Conservation (phyloP, 495 filamentous ascomycete genomes). For the Talaromyces stipitatus region DNA sequence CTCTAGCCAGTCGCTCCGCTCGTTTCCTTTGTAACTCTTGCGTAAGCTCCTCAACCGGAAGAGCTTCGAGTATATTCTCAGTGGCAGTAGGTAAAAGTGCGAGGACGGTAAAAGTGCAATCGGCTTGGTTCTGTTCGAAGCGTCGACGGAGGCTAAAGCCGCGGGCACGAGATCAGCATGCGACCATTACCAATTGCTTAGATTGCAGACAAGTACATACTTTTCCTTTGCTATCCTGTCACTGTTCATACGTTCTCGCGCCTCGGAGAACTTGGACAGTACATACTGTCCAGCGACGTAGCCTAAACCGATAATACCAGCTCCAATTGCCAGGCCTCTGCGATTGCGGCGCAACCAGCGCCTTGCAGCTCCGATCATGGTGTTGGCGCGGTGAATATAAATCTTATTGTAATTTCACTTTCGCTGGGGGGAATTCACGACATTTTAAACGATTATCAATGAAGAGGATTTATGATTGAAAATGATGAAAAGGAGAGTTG, state of each 20-base stretch:
- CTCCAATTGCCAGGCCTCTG: constrained; percentile 77
- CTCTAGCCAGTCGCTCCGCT: constrained; percentile 59
- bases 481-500: background rate
- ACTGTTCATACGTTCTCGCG: constrained; percentile 88
- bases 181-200: background rate
- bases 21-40: constrained; percentile 93
- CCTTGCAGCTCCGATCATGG: constrained; percentile 76
- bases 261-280: constrained; percentile 79
- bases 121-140: constrained; percentile 97
- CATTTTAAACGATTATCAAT: background rate
- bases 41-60: constrained; percentile 84
- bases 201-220: constrained; percentile 42
- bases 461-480: background rate
- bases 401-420: background rate
- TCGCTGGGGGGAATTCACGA: background rate
- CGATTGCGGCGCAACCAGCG: constrained; percentile 90
- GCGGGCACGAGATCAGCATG: constrained; percentile 6
- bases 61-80: constrained; percentile 75
- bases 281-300: constrained; percentile 94
- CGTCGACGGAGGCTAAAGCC: constrained; percentile 76
- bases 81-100: constrained; percentile 89
- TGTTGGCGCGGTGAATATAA: constrained; percentile 7
- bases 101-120: constrained; percentile 96
- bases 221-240: constrained; percentile 95
- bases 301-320: constrained; percentile 78